Conservation (phyloP, 306 rosid species). For the Cyamopsis tetragonoloba region DNA sequence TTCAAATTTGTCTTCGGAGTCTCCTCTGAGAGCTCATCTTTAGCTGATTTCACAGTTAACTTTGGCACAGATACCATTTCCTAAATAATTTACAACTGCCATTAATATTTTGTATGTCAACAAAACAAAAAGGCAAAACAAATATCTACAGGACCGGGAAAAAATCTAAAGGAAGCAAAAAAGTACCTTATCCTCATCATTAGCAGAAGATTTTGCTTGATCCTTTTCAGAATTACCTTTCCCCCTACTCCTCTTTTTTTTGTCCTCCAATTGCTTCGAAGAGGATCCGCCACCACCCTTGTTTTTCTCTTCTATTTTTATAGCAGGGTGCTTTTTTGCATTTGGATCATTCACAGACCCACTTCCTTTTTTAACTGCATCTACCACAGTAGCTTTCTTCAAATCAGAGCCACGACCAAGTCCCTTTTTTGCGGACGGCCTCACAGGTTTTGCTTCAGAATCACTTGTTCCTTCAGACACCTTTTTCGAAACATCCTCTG, state of each 20-base stretch:
- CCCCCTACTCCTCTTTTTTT: conserved; percentile 41
- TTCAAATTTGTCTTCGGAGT: conserved; percentile 57
- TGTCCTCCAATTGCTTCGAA: conserved; percentile 45
- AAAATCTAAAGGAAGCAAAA: conserved; percentile 2
- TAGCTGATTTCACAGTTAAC: conserved; percentile 43
- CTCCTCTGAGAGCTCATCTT: conserved; percentile 44
- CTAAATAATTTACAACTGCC: conserved; percentile 32
- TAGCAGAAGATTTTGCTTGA: conserved; percentile 36
- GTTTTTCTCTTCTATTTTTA: conserved; percentile 43
- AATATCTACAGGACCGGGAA: background rate
- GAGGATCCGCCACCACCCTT: conserved; percentile 45
- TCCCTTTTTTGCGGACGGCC: conserved; percentile 43
- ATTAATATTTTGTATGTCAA: background rate
- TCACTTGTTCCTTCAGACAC: conserved; percentile 53
- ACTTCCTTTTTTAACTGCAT: conserved; percentile 46
- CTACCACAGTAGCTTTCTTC: conserved; percentile 34
- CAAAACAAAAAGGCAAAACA: background rate
- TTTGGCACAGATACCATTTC: conserved; percentile 44
- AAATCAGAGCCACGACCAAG: conserved; percentile 32
- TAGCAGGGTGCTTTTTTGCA: conserved; percentile 40
- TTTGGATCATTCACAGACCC: conserved; percentile 43
- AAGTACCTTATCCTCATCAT: conserved; percentile 57
- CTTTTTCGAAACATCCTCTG: conserved; percentile 44
- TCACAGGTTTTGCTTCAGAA: conserved; percentile 50
- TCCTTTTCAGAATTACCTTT: conserved; percentile 45